A percentile compares a stretch with the other conserved stretches of the same genome.
Conservation (phyloP, 139 green algal species). For the Spirogloea muscicola region DNA sequence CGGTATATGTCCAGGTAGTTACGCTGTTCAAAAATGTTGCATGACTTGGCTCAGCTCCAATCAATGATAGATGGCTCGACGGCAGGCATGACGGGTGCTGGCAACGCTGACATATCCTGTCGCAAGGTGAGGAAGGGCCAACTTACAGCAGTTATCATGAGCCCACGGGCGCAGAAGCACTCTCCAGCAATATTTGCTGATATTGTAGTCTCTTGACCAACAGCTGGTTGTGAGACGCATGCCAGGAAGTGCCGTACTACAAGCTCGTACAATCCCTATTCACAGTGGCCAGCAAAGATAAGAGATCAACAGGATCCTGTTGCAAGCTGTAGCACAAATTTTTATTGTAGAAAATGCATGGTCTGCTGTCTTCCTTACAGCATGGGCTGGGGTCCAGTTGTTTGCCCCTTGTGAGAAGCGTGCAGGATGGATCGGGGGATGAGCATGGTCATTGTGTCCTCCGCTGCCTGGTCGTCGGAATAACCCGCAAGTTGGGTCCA, state of each 20-base stretch:
- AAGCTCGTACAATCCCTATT: slow-evolving; percentile 91
- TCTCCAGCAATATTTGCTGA: slow-evolving; percentile 69
- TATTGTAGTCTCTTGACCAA: slow-evolving; percentile 82
- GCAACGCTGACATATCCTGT: not conserved
- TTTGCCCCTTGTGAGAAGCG: not conserved
- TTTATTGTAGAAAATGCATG: slow-evolving; percentile 39
- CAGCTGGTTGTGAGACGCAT: slow-evolving; percentile 77
- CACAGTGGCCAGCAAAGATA: no score
- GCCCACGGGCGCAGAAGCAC: slow-evolving; percentile 64
- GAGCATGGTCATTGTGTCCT: slow-evolving; percentile 80
- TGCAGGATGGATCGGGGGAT: slow-evolving; percentile 92
- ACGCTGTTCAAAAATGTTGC: slow-evolving; percentile 51
- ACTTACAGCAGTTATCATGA: slow-evolving; percentile 73
- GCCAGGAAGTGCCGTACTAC: slow-evolving; percentile 91
- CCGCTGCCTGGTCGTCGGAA: slow-evolving; percentile 54
- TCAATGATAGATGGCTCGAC: not conserved
- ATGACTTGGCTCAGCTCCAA: not conserved
- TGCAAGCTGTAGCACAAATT: no score
- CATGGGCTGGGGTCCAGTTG: not conserved
- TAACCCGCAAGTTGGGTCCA: slow-evolving; percentile 32
- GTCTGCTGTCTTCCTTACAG: slow-evolving; percentile 45
- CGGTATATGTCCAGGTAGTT: slow-evolving; percentile 97
- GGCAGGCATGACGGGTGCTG: not conserved
- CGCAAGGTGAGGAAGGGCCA: not conserved
- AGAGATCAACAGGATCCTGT: no score